Evolutionary conservation across 345 rosid genomes (phyloP).

Genomic region (Hevea brasiliensis): DNA sequence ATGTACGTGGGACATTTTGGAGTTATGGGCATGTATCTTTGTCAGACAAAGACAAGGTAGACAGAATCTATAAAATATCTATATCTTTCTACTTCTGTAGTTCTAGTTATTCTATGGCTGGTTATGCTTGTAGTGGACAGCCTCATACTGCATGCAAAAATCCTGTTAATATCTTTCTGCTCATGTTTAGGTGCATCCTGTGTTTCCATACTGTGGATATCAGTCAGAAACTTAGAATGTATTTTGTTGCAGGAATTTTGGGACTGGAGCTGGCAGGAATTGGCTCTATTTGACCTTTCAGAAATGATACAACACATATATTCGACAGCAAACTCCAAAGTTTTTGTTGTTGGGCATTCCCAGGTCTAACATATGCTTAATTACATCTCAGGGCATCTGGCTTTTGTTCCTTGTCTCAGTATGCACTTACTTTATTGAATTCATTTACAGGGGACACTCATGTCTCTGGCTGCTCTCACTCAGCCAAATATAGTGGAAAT

Average conservation of each 20-base stretch:
- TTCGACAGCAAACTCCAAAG: conserved; percentile 56
- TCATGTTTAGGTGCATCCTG: background rate
- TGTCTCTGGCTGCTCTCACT: conserved; percentile 87
- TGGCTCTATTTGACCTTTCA: conserved; percentile 74
- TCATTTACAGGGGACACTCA: conserved; percentile 71
- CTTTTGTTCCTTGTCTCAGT: background rate
- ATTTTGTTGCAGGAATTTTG: conserved; percentile 70
- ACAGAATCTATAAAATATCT: background rate
- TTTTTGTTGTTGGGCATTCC: conserved; percentile 88
- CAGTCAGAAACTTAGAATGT: background rate
- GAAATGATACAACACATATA: conserved; percentile 60
- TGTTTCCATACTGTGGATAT: conserved; percentile 8
- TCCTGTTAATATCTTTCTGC: background rate
- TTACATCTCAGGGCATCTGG: background rate
- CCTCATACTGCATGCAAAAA: too few relatives aligned
- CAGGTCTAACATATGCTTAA: conserved; percentile 51
- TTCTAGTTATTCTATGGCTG: conserved; percentile 3
- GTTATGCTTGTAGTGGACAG: conserved; percentile 8
- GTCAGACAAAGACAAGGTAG: conserved; percentile 70
- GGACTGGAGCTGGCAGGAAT: conserved; percentile 99
- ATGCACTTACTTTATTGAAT: conserved; percentile 10
- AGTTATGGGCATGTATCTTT: conserved; percentile 77
- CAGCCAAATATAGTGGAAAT: conserved; percentile 61
- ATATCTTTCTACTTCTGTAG: background rate
- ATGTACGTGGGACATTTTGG: conserved; percentile 90